Percentiles rank a stretch among this genome's conserved stretches.
These are phyloP conservation scores for Wallacemonas collosoma DNA, from an alignment of 208 protist genomes.

Conservation along the genomic window DNA sequence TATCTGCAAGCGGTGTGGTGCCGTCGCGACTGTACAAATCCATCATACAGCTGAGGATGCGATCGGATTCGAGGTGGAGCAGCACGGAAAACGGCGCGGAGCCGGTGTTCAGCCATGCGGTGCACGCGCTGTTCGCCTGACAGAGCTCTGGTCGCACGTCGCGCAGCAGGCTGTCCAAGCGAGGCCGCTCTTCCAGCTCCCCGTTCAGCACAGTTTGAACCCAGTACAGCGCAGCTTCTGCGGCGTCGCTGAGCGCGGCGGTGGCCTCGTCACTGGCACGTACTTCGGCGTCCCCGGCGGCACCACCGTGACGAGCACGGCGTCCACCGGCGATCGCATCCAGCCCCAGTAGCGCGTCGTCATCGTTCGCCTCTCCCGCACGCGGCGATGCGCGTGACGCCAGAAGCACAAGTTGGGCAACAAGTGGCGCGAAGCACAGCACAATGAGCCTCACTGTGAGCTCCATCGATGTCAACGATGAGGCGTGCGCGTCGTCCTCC, in stretches of 20 bases:
- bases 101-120: neutral
- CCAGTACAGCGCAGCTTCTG: slow-evolving; percentile 21
- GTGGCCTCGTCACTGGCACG: neutral
- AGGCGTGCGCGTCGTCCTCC: too few relatives aligned
- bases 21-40: neutral
- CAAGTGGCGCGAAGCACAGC: slow-evolving; percentile 18
- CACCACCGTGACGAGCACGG: too few relatives aligned
- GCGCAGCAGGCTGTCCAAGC: slow-evolving; percentile 1
- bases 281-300: neutral
- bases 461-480: too few relatives aligned
- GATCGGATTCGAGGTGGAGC: slow-evolving; percentile 1
- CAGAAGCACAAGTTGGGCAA: slow-evolving; percentile 35
- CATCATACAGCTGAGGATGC: slow-evolving; percentile 2
- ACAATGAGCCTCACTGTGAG: slow-evolving; percentile 29
- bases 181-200: neutral
- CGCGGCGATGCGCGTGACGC: slow-evolving; percentile 11
- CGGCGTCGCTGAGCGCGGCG: neutral
- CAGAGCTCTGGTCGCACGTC: slow-evolving; percentile 11
- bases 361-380: too few relatives aligned
- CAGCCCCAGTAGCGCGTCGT: neutral
- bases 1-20: neutral
- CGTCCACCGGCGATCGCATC: neutral
- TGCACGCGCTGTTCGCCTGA: neutral
- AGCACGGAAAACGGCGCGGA: neutral
- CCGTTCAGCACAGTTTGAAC: slow-evolving; percentile 12